Percentiles rank a stretch among this genome's conserved stretches.
Evolutionary conservation across 192 early-diverging fungal species (phyloP).

Genomic region (Coemansia sp.): DNA sequence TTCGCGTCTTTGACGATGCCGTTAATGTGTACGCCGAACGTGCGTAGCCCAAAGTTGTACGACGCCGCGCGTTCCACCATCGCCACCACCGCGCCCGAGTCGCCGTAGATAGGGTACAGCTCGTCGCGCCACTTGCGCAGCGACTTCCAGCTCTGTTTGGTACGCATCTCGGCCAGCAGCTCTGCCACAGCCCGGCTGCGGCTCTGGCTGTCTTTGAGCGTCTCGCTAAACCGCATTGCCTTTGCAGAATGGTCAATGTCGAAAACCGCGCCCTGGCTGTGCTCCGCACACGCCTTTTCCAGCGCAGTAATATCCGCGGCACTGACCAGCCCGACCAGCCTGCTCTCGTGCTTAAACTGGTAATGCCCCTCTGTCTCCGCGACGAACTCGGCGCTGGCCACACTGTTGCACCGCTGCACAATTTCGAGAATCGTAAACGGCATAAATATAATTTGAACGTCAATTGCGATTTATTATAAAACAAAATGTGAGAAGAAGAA

Average conservation of each 20-base stretch:
- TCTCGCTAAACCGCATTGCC: slow-evolving; percentile 11
- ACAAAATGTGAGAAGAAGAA: neutral
- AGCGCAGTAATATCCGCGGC: slow-evolving; percentile 8
- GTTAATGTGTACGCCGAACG: slow-evolving; percentile 91
- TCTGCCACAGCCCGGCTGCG: slow-evolving; percentile 20
- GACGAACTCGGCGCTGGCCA: neutral
- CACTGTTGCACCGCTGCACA: slow-evolving; percentile 12
- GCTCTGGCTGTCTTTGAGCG: neutral
- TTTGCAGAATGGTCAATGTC: slow-evolving; percentile 5
- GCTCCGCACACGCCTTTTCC: neutral
- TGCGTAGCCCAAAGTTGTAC: slow-evolving; percentile 77
- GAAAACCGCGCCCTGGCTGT: slow-evolving; percentile 7
- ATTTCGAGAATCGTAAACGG: slow-evolving; percentile 7
- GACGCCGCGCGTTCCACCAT: slow-evolving; percentile 81
- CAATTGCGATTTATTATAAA: no score
- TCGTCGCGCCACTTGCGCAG: slow-evolving; percentile 80
- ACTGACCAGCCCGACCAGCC: neutral
- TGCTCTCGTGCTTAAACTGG: neutral
- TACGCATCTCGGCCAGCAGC: slow-evolving; percentile 20
- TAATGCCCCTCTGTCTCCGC: neutral
- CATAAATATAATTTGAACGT: no score
- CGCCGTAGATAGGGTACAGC: slow-evolving; percentile 73
- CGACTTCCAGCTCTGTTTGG: slow-evolving; percentile 17
- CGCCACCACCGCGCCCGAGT: slow-evolving; percentile 50
- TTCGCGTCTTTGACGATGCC: slow-evolving; percentile 58